Evolutionary conservation across 2,329 filamentous ascomycete species (phyloP), one percentile per base, ranked within the genome.

Genomic region (Pseudogymnoascus sp.): DNA sequence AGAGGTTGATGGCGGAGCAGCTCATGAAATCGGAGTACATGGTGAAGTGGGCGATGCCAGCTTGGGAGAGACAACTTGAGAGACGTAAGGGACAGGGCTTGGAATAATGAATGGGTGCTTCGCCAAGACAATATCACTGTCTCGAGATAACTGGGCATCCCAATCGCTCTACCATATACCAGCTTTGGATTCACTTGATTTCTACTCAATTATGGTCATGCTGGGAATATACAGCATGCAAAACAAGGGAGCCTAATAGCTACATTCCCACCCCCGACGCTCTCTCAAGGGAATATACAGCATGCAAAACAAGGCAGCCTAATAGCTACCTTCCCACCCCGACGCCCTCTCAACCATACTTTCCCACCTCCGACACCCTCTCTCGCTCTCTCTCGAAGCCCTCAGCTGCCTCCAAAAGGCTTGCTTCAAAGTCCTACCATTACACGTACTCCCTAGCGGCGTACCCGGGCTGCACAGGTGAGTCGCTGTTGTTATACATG

Each of bases 11-110:
- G 10, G 61, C 36, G 17, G 42, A 60, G 50, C 23, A 63, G 21
- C 31, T 36, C 21, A 31, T 42, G 21, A n/a, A 40, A 4, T 44
- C 62, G 35, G 40, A 60, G 23, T 65, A 59, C 31, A 61, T 65
- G 62, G 15, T 26, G 35, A 28, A 35, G 21, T 64, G 26, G 44
- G 31, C 50, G n/a, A 50, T 62, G 23, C 60, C 60, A 17, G 60
- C 23, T n/a, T 36, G 26, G 36, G n/a, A 62, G 60, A 62, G 35
- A 47, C 36, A 42, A 17, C 17, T 53, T 4, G 15, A 31, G 23
- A 53, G 15, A 9, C 23, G 23, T 2, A 50, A 7, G 23, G 44
- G 8, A 17, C 1, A 3, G 2, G 26, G 15, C 1, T 31, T 57
- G 47, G 26, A 31, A 33, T 57, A 31, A 31, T 53, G n/a, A 57